Conservation (phyloP, 495 filamentous ascomycete genomes). For the Lophiostoma macrostomum region DNA sequence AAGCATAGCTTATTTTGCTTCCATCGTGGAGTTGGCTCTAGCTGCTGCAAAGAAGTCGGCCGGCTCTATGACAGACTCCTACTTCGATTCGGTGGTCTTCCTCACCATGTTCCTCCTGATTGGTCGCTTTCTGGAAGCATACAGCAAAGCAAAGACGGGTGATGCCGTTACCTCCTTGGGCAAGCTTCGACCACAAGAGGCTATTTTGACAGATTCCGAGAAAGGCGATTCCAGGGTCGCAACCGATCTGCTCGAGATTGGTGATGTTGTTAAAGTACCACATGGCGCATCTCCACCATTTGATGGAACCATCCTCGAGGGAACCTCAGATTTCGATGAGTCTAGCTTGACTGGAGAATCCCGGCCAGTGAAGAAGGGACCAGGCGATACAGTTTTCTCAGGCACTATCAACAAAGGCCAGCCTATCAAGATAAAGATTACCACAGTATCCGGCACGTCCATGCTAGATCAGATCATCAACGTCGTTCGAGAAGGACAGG, state of each 20-base stretch:
- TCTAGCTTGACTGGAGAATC: slow-evolving; percentile 90
- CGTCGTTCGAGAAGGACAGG: slow-evolving; percentile 88
- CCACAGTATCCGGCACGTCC: slow-evolving; percentile 68
- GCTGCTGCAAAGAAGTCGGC: slow-evolving; percentile 51
- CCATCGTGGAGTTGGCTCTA: slow-evolving; percentile 72
- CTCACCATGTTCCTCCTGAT: slow-evolving; percentile 87
- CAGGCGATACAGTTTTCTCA: slow-evolving; percentile 72
- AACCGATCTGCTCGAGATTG: slow-evolving; percentile 78
- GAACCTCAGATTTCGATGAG: slow-evolving; percentile 75
- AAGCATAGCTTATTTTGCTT: slow-evolving; percentile 81
- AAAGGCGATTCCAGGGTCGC: slow-evolving; percentile 45
- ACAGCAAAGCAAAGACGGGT: slow-evolving; percentile 88
- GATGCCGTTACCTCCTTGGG: slow-evolving; percentile 80
- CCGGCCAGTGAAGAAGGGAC: slow-evolving; percentile 63
- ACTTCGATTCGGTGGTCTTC: slow-evolving; percentile 94
- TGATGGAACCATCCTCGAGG: slow-evolving; percentile 69
- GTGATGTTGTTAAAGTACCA: slow-evolving; percentile 72
- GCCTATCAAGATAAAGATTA: slow-evolving; percentile 66
- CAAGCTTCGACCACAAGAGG: slow-evolving; percentile 75
- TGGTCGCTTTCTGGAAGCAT: slow-evolving; percentile 78
- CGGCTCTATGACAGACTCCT: slow-evolving; percentile 44
- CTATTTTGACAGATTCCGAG: slow-evolving; percentile 57
- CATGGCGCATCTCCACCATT: slow-evolving; percentile 82
- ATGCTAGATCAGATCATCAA: slow-evolving; percentile 92
- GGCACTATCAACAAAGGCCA: slow-evolving; percentile 82